Conservation (phyloP, 1,139 yeast species). For the Arxiozyma bovina region DNA sequence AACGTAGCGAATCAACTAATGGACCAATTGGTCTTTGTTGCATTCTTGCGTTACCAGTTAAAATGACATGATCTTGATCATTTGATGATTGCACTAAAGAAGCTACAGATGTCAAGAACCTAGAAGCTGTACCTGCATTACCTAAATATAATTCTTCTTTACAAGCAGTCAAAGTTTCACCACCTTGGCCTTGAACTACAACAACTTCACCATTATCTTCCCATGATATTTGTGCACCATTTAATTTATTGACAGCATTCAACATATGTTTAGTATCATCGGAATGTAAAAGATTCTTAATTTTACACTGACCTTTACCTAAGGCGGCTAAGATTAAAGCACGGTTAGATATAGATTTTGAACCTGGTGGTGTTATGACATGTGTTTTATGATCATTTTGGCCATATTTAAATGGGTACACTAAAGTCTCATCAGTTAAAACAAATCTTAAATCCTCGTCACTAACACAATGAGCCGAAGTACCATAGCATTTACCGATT, state of each 20-base stretch:
- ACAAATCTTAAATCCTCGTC: slow-evolving; percentile 76
- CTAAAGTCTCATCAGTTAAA: slow-evolving; percentile 73
- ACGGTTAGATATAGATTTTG: slow-evolving; percentile 92
- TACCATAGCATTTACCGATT: slow-evolving; percentile 85
- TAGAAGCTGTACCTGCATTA: slow-evolving; percentile 96
- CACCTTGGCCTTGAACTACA: slow-evolving; percentile 82
- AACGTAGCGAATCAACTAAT: slow-evolving; percentile 76
- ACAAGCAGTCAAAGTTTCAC: slow-evolving; percentile 51
- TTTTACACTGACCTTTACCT: slow-evolving; percentile 74
- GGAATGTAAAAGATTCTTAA: slow-evolving; percentile 80
- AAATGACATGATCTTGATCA: slow-evolving; percentile 41
- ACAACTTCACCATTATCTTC: slow-evolving; percentile 87
- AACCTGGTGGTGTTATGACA: slow-evolving; percentile 80
- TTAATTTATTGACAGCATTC: slow-evolving; percentile 66
- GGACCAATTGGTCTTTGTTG: slow-evolving; percentile 98
- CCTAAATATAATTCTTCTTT: slow-evolving; percentile 71
- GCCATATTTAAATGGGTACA: slow-evolving; percentile 42
- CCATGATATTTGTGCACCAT: slow-evolving; percentile 71
- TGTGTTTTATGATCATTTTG: slow-evolving; percentile 37
- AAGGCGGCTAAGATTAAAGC: slow-evolving; percentile 89
- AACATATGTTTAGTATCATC: slow-evolving; percentile 97
- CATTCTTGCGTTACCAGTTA: slow-evolving; percentile 96
- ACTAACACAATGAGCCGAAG: slow-evolving; percentile 73
- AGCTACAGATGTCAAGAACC: slow-evolving; percentile 88
- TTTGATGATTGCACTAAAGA: slow-evolving; percentile 55